Evolutionary conservation across 441 rosid species (phyloP), one percentile per base, ranked within the genome.

Genomic region (Populus tomentosa): DNA sequence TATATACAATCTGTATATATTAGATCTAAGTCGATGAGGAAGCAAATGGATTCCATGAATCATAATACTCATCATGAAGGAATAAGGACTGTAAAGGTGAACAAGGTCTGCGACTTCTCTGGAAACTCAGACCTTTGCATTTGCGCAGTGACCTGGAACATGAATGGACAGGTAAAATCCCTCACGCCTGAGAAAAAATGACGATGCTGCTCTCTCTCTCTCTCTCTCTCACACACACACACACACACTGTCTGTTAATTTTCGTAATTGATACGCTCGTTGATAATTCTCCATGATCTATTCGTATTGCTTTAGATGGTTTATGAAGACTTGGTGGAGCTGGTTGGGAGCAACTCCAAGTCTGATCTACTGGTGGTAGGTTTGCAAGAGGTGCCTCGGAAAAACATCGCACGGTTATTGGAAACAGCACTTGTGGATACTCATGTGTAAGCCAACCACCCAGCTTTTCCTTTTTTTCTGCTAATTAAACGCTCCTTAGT

Each of bases 101-200:
- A 81, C 30, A 85, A 80, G n/a, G 77, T 69, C 26, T 92, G 90
- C 40, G 83, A 83, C 62, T 88, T 90, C 70, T 85, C 91, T 0
- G 78, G 83, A 67, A 82, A 84, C 59, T 86, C 94, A 10, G 86
- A 90, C 69, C 80, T 90, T 67, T 90, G 93, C 76, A 83, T 92
- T 76, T 89, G 89, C 78, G 33, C 82, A 6, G 80, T 92, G n/a
- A 92, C 97, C 59, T 92, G 97, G 95, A 92, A 92, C 85, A 90
- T 88, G 94, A 92, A 92, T 74, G 97, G 95, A 75, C 84, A 88
- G 87, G 94, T 91, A 78, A 30, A 14, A 42, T 13, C 16, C 53
- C 53, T 13, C 5, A 3, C 14, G 5, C 53, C 11, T 38, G 42
- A 38, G 10, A 38, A 38, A 38, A 8, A 26, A 1, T 3, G 32